phyloP scores from a whole-genome alignment of 805 yeast genomes.

The baker's yeast (Saccharomyces cerevisiae) region DNA sequence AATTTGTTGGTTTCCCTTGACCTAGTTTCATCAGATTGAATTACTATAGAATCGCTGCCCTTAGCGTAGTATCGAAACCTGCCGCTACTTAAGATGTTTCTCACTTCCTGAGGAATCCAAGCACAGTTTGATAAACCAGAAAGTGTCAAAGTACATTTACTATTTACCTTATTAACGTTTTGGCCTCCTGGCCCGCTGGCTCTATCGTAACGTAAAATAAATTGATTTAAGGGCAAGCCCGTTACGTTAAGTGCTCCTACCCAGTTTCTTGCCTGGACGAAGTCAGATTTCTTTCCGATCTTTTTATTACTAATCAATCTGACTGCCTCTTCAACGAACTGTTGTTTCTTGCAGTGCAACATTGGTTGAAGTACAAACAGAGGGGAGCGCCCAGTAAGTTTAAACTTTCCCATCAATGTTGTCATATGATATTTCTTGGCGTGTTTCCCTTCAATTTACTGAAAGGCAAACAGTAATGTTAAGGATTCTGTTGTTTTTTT shows the following conservation, averaged over 20 bases:
- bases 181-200: slow-evolving; percentile 88
- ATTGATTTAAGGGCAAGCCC: slow-evolving; percentile 18
- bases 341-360: neutral
- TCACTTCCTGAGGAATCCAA: slow-evolving; percentile 55
- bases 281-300: neutral
- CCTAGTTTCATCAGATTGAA: slow-evolving; percentile 54
- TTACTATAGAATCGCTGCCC: slow-evolving; percentile 42
- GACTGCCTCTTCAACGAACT: neutral
- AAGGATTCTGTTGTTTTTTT: neutral
- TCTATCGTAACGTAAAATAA: slow-evolving; percentile 31
- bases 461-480: neutral
- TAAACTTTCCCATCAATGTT: neutral
- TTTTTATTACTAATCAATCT: neutral
- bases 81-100: slow-evolving; percentile 32
- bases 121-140: slow-evolving; percentile 37
- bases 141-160: slow-evolving; percentile 52
- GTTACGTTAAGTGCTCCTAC: slow-evolving; percentile 38
- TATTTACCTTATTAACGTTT: slow-evolving; percentile 64
- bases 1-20: slow-evolving; percentile 49
- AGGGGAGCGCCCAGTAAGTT: neutral
- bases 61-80: slow-evolving; percentile 49
- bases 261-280: slow-evolving; percentile 18
- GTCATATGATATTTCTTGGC: neutral
- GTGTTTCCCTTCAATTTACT: neutral
- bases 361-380: neutral